Evolutionary conservation across 2,329 filamentous ascomycete species (phyloP), one percentile per base, ranked within the genome.

Genomic region (Pyrenophora graminea): DNA sequence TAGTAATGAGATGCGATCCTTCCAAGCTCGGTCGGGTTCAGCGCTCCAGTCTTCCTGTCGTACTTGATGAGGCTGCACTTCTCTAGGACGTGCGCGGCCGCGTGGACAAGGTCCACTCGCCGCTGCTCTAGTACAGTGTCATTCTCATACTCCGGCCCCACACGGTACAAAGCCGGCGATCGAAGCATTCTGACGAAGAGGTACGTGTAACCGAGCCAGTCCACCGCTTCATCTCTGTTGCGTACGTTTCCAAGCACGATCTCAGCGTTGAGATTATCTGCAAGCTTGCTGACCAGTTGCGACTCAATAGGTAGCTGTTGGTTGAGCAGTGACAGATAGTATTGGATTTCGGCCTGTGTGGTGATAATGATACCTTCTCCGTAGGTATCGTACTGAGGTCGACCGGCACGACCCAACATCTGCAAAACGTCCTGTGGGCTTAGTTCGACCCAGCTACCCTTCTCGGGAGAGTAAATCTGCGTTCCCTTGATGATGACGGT

Each of bases 401-500:
- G 86, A 71, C 94, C 94, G 46, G 94, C 95, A 81, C 94, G 91
- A 68, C 94, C 94, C 66, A 99, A 85, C 95, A 99, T 99, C 74
- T 99, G 94, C 43, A 99, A 80, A 31, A 99, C 93, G 76, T 99
- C 94, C 72, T 99, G 94, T 10, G 94, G 94, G 68, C 92, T 97
- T 46, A 99, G 77, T 72, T 99, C 95, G 17, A 99, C 92, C 93
- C 94, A 99, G 73, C 90, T 94, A 78, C 94, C 94, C 78, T 97
- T 97, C 72, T 99, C 94, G 0, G 94, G 94, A 0, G 94, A 97
- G 76, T 99, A 99, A 17, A 99, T 88, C 69, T 96, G 91, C 1
- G 94, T 99, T 48, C 94, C 94, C 76, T 99, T 99, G 79, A 99
- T 99, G 69, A 99, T 93, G 67, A 99, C 94, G 1, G 94, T 97